Base-by-base conservation (phyloP, 176 grass and related monocot species). In the Neostapfia colusana region DNA sequence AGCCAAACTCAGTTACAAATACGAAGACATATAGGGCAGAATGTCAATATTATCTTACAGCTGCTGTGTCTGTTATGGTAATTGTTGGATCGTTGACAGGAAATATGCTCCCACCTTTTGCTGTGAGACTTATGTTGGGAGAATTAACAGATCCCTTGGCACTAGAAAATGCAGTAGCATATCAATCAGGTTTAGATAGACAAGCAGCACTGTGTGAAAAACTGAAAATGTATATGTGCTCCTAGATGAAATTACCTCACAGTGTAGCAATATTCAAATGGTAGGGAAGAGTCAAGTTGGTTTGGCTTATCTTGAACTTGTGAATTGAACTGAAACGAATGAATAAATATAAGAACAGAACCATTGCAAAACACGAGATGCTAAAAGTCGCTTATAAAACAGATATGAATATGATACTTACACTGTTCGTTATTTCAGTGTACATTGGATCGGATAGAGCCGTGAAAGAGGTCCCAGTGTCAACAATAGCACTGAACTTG, bases 401-500 rank as follows among this genome's bases (percentile, higher is more conserved):
- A 76, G 36, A 39, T 17, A 70, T 70, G 55, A 37, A 39, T 17
- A 70, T 70, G 55, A 37, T 82, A 83, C 96, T 86, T 89, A 99
- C 96, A 7, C 78, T 89, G 23, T 37, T 83, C 24, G 92, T 73
- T 34, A 99, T 86, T 36, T 88, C 55, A 0, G 87, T 83, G 28
- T 99, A 92, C 85, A 92, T 87, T 39, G 96, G 96, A 87, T 99
- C 85, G 5, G 85, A 73, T 26, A 99, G 76, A 69, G 81, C 65
- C 13, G 96, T 85, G 81, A 90, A 99, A n/a, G 92, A 95, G 51
- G 96, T 99, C 62, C 96, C 91, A 9, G 96, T 95, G 66, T 99
- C 96, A 38, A 99, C 89, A 75, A 99, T 63, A 45, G 65, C 84
- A 67, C 67, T 73, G 51, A 99, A 99, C 6, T 66, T 60, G 48